Conservation (phyloP, 2,329 filamentous ascomycete genomes). For the Xylariaceae sp. region DNA sequence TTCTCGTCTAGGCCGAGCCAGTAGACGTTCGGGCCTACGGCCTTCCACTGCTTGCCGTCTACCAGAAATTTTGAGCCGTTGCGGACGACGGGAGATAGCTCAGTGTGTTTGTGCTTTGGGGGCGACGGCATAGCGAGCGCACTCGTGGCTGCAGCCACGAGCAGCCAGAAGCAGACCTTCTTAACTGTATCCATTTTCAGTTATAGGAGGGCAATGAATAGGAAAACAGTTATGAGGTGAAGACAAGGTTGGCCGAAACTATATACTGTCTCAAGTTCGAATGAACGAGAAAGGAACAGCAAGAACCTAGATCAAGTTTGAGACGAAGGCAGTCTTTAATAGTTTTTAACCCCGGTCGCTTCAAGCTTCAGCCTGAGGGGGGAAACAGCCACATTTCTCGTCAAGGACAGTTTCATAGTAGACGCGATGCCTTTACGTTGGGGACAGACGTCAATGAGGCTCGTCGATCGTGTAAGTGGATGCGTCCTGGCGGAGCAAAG, state of each 20-base stretch:
- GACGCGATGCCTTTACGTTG: background rate
- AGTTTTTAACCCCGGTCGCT: background rate
- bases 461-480: background rate
- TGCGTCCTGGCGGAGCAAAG: conserved; percentile 8
- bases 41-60: conserved; percentile 50
- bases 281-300: background rate
- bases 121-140: conserved; percentile 23
- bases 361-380: conserved; percentile 7
- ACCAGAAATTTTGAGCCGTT: conserved; percentile 47
- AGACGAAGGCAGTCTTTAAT: conserved; percentile 4
- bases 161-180: conserved; percentile 25
- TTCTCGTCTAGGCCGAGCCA: conserved; percentile 60
- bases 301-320: background rate
- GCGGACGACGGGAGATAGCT: conserved; percentile 44
- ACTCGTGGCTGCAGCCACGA: conserved; percentile 23
- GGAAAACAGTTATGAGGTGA: background rate
- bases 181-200: conserved; percentile 23
- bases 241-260: background rate
- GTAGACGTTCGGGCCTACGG: conserved; percentile 57
- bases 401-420: background rate
- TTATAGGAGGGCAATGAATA: background rate
- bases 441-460: conserved; percentile 11
- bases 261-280: background rate
- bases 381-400: background rate
- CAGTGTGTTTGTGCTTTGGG: conserved; percentile 3